Percentiles rank a stretch among this genome's conserved stretches.
phyloP scores from a whole-genome alignment of 176 grass and related monocot genomes.

The Cenchrus purpureus region DNA sequence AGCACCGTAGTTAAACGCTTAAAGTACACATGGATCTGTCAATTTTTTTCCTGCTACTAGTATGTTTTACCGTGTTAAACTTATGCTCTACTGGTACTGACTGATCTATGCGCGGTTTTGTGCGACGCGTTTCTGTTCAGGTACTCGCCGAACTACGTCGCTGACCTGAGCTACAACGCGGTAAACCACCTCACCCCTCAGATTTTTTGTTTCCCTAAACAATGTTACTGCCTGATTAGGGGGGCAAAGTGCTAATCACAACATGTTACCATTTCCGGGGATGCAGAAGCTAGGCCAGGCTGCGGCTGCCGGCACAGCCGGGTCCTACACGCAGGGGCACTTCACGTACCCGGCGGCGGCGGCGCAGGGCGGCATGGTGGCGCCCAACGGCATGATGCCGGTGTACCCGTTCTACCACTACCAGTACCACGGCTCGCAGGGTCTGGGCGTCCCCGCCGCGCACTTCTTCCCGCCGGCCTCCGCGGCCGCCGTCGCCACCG shows the following conservation, averaged over 20 bases:
- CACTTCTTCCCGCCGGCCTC: conserved; percentile 75
- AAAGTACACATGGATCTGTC: not conserved
- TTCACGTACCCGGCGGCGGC: conserved; percentile 70
- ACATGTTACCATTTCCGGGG: not conserved
- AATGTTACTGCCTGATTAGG: not conserved
- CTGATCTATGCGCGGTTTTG: not conserved
- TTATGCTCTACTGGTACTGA: not conserved
- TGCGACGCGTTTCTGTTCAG: conserved; percentile 36
- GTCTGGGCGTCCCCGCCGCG: conserved; percentile 76
- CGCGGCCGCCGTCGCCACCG: conserved; percentile 41
- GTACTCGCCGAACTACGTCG: conserved; percentile 84
- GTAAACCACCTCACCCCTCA: conserved; percentile 41
- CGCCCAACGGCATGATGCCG: conserved; percentile 77
- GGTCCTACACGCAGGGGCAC: conserved; percentile 77
- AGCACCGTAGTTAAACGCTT: not conserved
- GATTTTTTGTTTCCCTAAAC: not conserved
- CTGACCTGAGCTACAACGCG: conserved; percentile 82
- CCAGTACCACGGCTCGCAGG: conserved; percentile 81
- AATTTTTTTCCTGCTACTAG: too few relatives aligned
- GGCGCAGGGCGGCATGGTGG: conserved; percentile 62
- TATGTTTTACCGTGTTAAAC: not conserved
- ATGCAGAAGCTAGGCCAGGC: conserved; percentile 72
- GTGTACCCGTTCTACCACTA: conserved; percentile 92
- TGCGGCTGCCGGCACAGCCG: conserved; percentile 48
- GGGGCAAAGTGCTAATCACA: not conserved